Percentiles rank a stretch among this genome's conserved stretches.
Conservation (phyloP, 805 yeast species). For the Kodamaea lidongshanica region DNA sequence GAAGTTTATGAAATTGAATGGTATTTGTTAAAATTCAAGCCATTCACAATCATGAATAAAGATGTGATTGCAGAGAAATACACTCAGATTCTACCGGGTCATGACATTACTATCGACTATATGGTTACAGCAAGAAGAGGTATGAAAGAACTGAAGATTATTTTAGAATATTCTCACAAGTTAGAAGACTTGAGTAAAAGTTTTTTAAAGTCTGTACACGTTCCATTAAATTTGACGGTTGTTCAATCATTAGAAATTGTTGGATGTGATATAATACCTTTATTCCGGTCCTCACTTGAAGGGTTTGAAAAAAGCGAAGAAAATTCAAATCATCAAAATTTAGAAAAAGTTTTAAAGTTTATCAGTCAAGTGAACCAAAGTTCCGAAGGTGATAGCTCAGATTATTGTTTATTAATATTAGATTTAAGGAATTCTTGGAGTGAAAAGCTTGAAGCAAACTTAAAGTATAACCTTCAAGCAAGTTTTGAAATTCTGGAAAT, state of each 20-base stretch:
- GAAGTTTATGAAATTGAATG: conserved; percentile 76
- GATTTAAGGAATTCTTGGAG: conserved; percentile 83
- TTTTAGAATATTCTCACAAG: conserved; percentile 55
- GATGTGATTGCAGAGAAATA: conserved; percentile 30
- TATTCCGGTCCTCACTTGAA: conserved; percentile 26
- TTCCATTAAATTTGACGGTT: conserved; percentile 68
- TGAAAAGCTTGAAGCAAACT: conserved; percentile 34
- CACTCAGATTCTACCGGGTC: conserved; percentile 32
- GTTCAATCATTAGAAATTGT: conserved; percentile 68
- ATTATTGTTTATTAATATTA: conserved; percentile 58
- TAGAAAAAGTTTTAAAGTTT: conserved; percentile 25
- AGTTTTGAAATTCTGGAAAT: conserved; percentile 24
- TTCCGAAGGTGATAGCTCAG: conserved; percentile 30
- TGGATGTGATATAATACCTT: conserved; percentile 68
- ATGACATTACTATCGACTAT: conserved; percentile 44
- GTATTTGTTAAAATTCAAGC: conserved; percentile 50
- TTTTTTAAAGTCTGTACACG: conserved; percentile 49
- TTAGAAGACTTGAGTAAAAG: conserved; percentile 13
- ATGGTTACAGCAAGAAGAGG: conserved; percentile 70
- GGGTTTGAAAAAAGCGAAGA: conserved; percentile 10
- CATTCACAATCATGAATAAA: conserved; percentile 50
- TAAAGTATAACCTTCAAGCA: conserved; percentile 26
- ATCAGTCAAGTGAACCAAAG: conserved; percentile 20
- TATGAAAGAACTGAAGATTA: conserved; percentile 56
- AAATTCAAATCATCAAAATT: conserved; percentile 8